Base-by-base conservation (phyloP, 2,329 filamentous ascomycete genomes). In the Trichoderma sp. region DNA sequence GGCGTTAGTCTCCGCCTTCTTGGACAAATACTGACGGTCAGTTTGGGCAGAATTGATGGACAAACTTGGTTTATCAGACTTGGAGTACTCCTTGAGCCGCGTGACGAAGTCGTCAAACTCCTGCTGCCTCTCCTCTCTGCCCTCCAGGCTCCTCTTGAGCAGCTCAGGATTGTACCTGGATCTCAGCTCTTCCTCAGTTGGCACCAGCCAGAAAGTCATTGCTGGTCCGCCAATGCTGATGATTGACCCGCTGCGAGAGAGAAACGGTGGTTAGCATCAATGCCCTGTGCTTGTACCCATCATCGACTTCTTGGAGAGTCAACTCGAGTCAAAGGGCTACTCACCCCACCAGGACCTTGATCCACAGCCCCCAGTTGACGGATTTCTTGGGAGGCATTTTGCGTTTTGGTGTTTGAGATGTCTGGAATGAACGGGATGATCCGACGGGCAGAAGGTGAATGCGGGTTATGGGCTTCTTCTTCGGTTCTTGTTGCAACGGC, bases 121-220 rank as follows among this genome's bases (percentile, higher is more conserved):
- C 77, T 93, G 85, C 74, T 95, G 87, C 67, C 86, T 85, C 75
- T 90, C 87, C 65, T 89, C 83, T 19, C 92, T 86, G 66, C 88
- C 86, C 77, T 93, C 93, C n/a, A 96, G 80, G 68, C 91, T 93
- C 73, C 90, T 87, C 77, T 91, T 91, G 75, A 95, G 91, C n/a
- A 99, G 85, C 41, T 98, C 95, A 0, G 94, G 94, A 77, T 94
- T 98, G 81, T 98, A 98, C 78, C 85, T 88, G 80, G 92, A 83
- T 82, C 96, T 93, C 48, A 99, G 84, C 79, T 98, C 93, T 78
- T 97, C 95, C 71, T 97, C 93, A 14, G 90, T 90, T 2, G 95
- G 95, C 52, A 85, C 85, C 54, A 96, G 80, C 76, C 88, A 96
- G 78, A 89, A 86, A 50, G 94, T 90, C 61, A 98, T 80, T 17